phyloP scores from a whole-genome alignment of 192 early-diverging fungal species.

The Irineochytrium annulatum region DNA sequence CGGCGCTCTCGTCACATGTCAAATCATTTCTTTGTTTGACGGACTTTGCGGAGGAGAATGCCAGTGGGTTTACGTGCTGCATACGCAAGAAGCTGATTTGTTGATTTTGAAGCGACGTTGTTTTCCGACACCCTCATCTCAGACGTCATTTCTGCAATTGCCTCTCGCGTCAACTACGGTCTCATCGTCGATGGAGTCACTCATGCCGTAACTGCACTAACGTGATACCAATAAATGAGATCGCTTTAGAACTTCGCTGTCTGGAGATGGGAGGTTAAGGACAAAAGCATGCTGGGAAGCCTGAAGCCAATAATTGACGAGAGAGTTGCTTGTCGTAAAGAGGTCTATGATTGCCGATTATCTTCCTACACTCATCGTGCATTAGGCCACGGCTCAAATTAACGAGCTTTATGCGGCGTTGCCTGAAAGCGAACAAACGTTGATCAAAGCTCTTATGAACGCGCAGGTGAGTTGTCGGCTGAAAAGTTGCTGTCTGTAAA shows the following conservation, averaged over 20 bases:
- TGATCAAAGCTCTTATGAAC: background rate
- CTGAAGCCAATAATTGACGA: background rate
- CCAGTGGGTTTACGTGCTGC: background rate
- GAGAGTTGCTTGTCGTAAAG: background rate
- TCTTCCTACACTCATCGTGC: background rate
- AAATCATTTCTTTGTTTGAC: background rate
- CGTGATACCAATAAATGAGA: background rate
- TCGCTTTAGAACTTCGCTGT: background rate
- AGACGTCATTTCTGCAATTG: background rate
- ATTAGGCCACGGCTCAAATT: background rate
- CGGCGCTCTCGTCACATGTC: background rate
- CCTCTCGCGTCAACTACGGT: background rate
- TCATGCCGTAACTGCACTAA: background rate
- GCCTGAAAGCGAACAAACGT: background rate
- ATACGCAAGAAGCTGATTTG: background rate
- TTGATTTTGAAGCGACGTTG: background rate
- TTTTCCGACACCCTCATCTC: background rate
- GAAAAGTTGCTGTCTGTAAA: background rate
- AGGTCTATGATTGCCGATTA: slow-evolving; percentile 8
- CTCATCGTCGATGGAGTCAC: background rate
- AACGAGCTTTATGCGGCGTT: no score
- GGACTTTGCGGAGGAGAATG: background rate
- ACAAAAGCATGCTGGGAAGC: slow-evolving; percentile 3
- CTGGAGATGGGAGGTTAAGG: slow-evolving; percentile 13
- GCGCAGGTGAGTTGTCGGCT: background rate